Percentiles rank a stretch among this genome's conserved stretches.
phyloP scores from a whole-genome alignment of 2,329 filamentous ascomycete species.

The Escovopsis sp. region DNA sequence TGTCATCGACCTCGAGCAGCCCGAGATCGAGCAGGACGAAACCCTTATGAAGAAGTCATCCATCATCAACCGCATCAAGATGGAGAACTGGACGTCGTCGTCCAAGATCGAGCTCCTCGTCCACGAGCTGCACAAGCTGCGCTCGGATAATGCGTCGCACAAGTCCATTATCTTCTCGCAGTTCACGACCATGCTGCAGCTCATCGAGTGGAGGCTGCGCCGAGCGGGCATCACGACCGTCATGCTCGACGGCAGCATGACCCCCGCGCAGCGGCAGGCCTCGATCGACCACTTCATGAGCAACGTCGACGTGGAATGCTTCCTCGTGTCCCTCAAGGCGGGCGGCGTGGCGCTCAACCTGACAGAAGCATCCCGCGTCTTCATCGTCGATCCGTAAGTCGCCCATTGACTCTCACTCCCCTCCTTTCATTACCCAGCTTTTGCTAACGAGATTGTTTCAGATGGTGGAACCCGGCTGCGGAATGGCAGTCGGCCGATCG shows the following conservation, averaged over 20 bases:
- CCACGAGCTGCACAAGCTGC: conserved; percentile 82
- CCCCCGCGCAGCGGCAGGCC: conserved; percentile 77
- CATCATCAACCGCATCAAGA: conserved; percentile 96
- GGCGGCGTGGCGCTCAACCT: conserved; percentile 91
- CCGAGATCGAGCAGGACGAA: conserved; percentile 87
- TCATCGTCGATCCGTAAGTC: conserved; percentile 87
- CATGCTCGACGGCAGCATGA: conserved; percentile 97
- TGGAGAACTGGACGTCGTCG: conserved; percentile 97
- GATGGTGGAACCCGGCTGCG: conserved; percentile 99
- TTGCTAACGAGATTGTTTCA: conserved; percentile 17
- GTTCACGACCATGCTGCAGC: conserved; percentile 92
- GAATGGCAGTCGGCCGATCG: conserved; percentile 97
- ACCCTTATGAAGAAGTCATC: conserved; percentile 80
- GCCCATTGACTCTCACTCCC: neutral
- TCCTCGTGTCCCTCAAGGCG: conserved; percentile 89
- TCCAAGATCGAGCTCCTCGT: conserved; percentile 96
- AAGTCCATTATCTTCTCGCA: conserved; percentile 98
- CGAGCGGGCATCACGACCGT: conserved; percentile 96
- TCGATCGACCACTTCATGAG: conserved; percentile 96
- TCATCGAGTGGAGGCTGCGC: conserved; percentile 91
- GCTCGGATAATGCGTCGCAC: conserved; percentile 82
- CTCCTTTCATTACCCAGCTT: too few relatives aligned
- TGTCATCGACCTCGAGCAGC: conserved; percentile 85
- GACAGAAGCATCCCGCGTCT: conserved; percentile 87
- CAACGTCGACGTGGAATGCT: conserved; percentile 86